Evolutionary conservation across 495 filamentous ascomycete genomes (phyloP), one percentile per base, ranked within the genome.

Genomic region (Penicillium roqueforti): DNA sequence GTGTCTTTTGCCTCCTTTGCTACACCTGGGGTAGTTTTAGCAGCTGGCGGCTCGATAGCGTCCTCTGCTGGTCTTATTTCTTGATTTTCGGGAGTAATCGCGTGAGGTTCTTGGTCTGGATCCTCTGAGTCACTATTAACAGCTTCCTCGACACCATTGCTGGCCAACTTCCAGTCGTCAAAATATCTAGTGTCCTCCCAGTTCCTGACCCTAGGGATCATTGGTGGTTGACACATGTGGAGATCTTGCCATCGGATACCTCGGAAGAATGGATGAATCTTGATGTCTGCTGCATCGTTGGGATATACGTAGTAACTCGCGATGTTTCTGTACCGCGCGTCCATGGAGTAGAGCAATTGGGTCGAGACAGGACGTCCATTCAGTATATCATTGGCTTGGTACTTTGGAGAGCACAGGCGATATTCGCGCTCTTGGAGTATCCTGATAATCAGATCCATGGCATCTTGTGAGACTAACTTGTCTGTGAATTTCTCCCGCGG

Each of bases 121-220:
- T 51, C 55, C 23, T 66, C 59, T 1, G 47, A 56, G 6, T 67
- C 60, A 16, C 58, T 67, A 20, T 53, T 55, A 3, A 52, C 62
- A 4, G 64, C 63, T 1, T 72, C 67, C 18, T 75, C 73, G 20
- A 78, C 77, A 37, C 61, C 51, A 14, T 80, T 72, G 32, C 76
- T 83, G 51, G 87, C 79, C n/a, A 82, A 72, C 34, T 85, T 84
- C 56, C 86, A 85, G 47, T 92, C 87, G 47, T 95, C 87, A 56
- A 96, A 96, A 65, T 95, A 96, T 52, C 87, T 85, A 11, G 91
- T 96, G 57, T 96, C 90, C 53, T 92, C 90, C 60, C 80, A 76
- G 22, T 77, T 73, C 29, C 74, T 77, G 28, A 95, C 83, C 36
- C 77, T 70, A 3, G 92, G 92, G 6, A 95, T 75, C 56, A 89